Evolutionary conservation across 306 rosid species (phyloP), one percentile per base, ranked within the genome.

Genomic region (Vigna mungo): DNA sequence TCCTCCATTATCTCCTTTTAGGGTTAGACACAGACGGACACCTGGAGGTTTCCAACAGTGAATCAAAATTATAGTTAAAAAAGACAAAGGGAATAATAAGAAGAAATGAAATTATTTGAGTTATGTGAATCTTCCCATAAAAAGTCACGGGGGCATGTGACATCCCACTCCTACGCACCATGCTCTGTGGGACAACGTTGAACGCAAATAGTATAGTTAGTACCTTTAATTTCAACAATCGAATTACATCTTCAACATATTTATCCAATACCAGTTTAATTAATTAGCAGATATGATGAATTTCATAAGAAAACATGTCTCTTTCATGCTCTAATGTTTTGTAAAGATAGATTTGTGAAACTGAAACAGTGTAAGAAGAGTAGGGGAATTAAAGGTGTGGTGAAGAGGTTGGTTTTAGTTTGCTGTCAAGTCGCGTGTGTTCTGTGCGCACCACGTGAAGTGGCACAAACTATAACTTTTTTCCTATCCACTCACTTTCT

Each of bases 401-500:
- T n/a, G n/a, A n/a, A n/a, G n/a, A n/a, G n/a, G n/a, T n/a, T n/a
- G n/a, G 20, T 18, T 32, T 63, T 63, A 71, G 79, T 76, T 79
- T 61, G 67, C 51, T 78, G 77, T 85, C 81, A 84, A 82, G 75
- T 80, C 81, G 78, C 85, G 84, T 70, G 53, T 81, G 81, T 23
- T 75, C 82, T 78, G 80, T 87, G 88, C 82, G 76, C 78, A 82
- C 89, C 96, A 94, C 94, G 94, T 91, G 96, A 91, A 94, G 90
- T 81, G 86, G 89, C 88, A 86, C 85, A 82, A 78, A 70, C 52
- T 61, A 77, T 15, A 77, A 68, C 79, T 82, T 85, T 87, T 78
- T 84, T 80, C 60, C 74, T 56, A 74, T 85, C 90, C 93, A 89
- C 89, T 83, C 80, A 79, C 52, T 56, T 21, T 36, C 82, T 78